Conservation (phyloP, 768 basidiomycete species). For the Chiua virens region DNA sequence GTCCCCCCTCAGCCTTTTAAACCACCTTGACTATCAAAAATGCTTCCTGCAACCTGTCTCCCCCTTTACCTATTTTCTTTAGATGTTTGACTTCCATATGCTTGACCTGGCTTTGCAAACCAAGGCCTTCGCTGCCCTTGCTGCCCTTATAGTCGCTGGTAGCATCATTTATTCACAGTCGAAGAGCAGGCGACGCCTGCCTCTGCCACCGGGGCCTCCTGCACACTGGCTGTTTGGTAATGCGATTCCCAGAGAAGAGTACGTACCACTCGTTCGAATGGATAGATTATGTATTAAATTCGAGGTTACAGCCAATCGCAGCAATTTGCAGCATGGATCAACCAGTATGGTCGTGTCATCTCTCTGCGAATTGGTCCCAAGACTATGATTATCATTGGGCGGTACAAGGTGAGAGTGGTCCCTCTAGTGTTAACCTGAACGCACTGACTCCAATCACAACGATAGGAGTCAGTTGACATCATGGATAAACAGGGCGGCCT, state of each 20-base stretch:
- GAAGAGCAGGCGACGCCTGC: slow-evolving; percentile 15
- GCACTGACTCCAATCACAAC: background rate
- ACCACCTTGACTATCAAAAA: background rate
- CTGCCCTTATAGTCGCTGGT: slow-evolving; percentile 15
- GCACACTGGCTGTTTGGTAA: slow-evolving; percentile 35
- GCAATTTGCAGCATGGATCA: slow-evolving; percentile 57
- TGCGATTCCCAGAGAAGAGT: slow-evolving; percentile 28
- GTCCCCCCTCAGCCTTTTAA: slow-evolving; percentile 4
- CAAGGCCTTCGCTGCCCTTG: slow-evolving; percentile 20
- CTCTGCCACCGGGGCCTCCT: slow-evolving; percentile 32
- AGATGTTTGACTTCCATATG: slow-evolving; percentile 7
- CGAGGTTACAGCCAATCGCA: slow-evolving; percentile 26
- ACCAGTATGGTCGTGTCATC: slow-evolving; percentile 62
- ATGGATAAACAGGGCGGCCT: slow-evolving; percentile 64
- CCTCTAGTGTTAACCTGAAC: background rate
- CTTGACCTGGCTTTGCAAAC: slow-evolving; percentile 5
- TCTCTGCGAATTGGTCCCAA: slow-evolving; percentile 50
- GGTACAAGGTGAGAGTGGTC: slow-evolving; percentile 34
- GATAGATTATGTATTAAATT: too few relatives aligned
- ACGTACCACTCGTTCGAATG: background rate
- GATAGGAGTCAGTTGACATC: slow-evolving; percentile 58
- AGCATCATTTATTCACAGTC: slow-evolving; percentile 8
- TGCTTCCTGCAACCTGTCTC: background rate
- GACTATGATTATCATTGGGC: slow-evolving; percentile 33
- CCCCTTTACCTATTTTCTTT: background rate